Base-by-base conservation (phyloP, 768 basidiomycete genomes). In the Cystofilobasidium capitatum region DNA sequence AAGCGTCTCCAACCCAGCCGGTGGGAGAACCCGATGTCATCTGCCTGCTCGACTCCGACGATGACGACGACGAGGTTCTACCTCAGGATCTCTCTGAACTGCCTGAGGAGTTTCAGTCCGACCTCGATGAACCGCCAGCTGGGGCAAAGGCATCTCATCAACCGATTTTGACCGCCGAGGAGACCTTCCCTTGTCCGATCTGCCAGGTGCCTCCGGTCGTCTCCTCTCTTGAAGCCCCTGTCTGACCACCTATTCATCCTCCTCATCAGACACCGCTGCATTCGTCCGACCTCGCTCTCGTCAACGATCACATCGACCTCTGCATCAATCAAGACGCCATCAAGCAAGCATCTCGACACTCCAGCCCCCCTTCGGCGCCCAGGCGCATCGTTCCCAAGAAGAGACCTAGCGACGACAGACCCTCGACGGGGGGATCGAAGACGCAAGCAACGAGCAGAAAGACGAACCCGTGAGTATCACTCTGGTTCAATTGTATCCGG, bases 231-330 rank as follows among this genome's bases (percentile, higher is more conserved):
- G 64, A 42, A 42, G 40, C 40, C 10, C 17, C 36, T 62, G 57
- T n/a, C 37, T 24, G 26, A 45, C 26, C 51, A 16, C 29, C 51
- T 37, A 16, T 62, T 44, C 62, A 42, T 75, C 79, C 49, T n/a
- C 54, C 36, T n/a, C 51, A 36, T 36, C 55, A 62, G 63, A 64
- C 74, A 72, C n/a, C 44, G 64, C 6, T 61, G 70, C 49, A 71
- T 70, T 20, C 81, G 83, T 63, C 75, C 76, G 0, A 93, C 90
- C 76, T 91, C 92, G 4, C 79, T 92, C 29, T 93, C 89, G 72
- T 96, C 39, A 94, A 96, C 74, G 80, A 83, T n/a, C 91, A 96
- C 73, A 81, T 96, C 51, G 91, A 96, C 76, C 88, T 86, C 72
- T 96, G 92, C 73, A 76, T 96, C 60, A 92, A 88, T 74, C 83